A percentile compares a stretch with the other conserved stretches of the same genome.
These are phyloP conservation scores for Pseudocercospora pini-densiflorae DNA, from an alignment of 2,329 filamentous ascomycete genomes.

Conservation along the genomic window DNA sequence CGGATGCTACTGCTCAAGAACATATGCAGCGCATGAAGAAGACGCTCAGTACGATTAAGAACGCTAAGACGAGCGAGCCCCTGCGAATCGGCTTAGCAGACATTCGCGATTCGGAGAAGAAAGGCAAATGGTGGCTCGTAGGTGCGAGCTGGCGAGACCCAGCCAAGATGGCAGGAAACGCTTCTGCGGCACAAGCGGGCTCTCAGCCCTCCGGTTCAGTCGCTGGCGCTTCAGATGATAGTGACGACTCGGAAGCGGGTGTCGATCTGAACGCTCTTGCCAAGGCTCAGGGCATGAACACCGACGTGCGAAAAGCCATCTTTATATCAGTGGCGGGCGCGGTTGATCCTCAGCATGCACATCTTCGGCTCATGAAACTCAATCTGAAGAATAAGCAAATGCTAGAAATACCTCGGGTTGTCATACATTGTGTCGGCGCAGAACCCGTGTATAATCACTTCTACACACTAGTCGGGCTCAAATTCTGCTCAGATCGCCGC, in stretches of 20 bases:
- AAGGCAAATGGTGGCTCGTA: slow-evolving; percentile 98
- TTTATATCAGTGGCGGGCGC: slow-evolving; percentile 91
- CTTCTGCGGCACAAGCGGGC: slow-evolving; percentile 17
- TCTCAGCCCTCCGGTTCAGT: slow-evolving; percentile 10
- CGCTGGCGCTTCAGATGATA: slow-evolving; percentile 41
- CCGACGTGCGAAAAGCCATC: slow-evolving; percentile 83
- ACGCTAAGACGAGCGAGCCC: slow-evolving; percentile 73
- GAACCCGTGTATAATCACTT: slow-evolving; percentile 90
- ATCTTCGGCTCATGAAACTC: slow-evolving; percentile 77
- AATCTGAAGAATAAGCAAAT: slow-evolving; percentile 85
- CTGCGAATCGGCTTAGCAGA: slow-evolving; percentile 81
- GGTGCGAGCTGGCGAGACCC: slow-evolving; percentile 81
- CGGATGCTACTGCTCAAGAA: slow-evolving; percentile 75
- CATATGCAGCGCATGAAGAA: slow-evolving; percentile 90
- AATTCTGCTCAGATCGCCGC: slow-evolving; percentile 73
- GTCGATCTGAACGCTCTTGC: slow-evolving; percentile 76
- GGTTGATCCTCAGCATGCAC: slow-evolving; percentile 80
- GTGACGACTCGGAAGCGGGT: slow-evolving; percentile 42
- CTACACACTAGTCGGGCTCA: slow-evolving; percentile 82
- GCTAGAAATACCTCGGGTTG: slow-evolving; percentile 81
- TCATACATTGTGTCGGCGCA: slow-evolving; percentile 83
- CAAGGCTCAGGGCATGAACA: slow-evolving; percentile 82
- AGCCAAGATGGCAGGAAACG: slow-evolving; percentile 32
- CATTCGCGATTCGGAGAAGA: slow-evolving; percentile 80
- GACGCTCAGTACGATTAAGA: slow-evolving; percentile 76